Evolutionary conservation across 345 rosid genomes (phyloP), one percentile per base, ranked within the genome.

Genomic region (Psidium guajava): DNA sequence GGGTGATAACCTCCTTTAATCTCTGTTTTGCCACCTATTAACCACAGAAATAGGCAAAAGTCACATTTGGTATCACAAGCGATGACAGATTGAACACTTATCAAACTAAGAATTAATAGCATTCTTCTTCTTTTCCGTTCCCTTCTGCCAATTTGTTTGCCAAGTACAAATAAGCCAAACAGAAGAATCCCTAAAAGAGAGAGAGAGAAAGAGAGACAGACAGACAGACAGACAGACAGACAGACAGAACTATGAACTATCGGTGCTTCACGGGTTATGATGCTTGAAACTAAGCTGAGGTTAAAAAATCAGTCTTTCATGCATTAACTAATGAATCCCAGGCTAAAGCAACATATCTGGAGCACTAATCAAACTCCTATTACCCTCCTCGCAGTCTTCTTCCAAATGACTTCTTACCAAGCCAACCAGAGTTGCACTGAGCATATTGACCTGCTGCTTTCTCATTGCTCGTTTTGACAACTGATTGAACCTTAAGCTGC

Each of bases 1-100:
- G 89, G 85, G 93, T 88, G 88, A 96, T 92, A 87, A 94, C 95
- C 88, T 92, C 91, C 89, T 93, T 92, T 82, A 97, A 86, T 86
- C 91, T 92, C 90, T 94, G 94, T 88, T 93, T 97, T 49, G 98
- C 93, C 82, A 89, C 94, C 99, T 97, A 92, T 84, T 82, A 42
- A 88, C 50, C 27, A 86, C 55, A 89, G 50, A 58, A 54, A 86
- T 80, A 1, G 3, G 32, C 42, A 6, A 27, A 53, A 59, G 54
- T 32, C 74, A 59, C 16, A 58, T 50, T 49, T 85, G 53, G 83
- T 47, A 81, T 11, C 44, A 54, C 16, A 52, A 18, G 50, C 25
- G 74, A 25, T 12, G 40, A 56, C 49, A 25, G 50, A 83, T 25
- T 36, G 84, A 83, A 21, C 58, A 16, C 56, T 27, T 36, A 18